phyloP scores from a whole-genome alignment of 495 filamentous ascomycete species.

The Penicillium longicatenatum region DNA sequence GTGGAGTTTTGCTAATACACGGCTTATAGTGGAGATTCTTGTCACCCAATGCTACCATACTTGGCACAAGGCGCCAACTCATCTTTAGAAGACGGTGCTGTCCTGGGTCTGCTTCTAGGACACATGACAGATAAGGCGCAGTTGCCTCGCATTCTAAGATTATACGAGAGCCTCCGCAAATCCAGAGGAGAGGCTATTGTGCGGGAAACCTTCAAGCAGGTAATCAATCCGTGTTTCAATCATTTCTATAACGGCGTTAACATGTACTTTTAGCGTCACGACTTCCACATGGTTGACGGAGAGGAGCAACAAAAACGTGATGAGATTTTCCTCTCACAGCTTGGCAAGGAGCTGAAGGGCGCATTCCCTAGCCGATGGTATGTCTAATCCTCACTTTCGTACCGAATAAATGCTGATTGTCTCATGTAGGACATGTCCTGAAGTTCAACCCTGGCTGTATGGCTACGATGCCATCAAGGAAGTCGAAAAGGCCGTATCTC shows the following conservation, averaged over 20 bases:
- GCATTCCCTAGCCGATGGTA: slow-evolving; percentile 60
- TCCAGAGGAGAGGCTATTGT: slow-evolving; percentile 59
- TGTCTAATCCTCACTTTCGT: slow-evolving; percentile 2
- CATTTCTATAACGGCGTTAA: not conserved
- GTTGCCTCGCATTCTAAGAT: slow-evolving; percentile 47
- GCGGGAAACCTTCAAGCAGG: slow-evolving; percentile 50
- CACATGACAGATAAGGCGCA: slow-evolving; percentile 40
- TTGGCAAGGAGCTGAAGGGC: slow-evolving; percentile 41
- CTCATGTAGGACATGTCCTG: slow-evolving; percentile 55
- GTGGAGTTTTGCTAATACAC: not conserved
- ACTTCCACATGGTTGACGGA: slow-evolving; percentile 62
- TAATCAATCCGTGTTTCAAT: slow-evolving; percentile 5
- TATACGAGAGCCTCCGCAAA: slow-evolving; percentile 65
- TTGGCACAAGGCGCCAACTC: slow-evolving; percentile 60
- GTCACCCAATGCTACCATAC: slow-evolving; percentile 70
- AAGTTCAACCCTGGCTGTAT: slow-evolving; percentile 60
- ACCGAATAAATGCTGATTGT: not conserved
- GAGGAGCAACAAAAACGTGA: slow-evolving; percentile 55
- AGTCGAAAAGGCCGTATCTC: slow-evolving; percentile 51
- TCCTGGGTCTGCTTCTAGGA: slow-evolving; percentile 47
- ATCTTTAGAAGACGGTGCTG: slow-evolving; percentile 55
- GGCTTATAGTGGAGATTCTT: slow-evolving; percentile 55
- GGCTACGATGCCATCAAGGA: slow-evolving; percentile 63
- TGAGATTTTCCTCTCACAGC: slow-evolving; percentile 46
- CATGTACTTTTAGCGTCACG: slow-evolving; percentile 44